Evolutionary conservation across 306 rosid species (phyloP), one percentile per base, ranked within the genome.

Genomic region (Cicer chorassanicum): DNA sequence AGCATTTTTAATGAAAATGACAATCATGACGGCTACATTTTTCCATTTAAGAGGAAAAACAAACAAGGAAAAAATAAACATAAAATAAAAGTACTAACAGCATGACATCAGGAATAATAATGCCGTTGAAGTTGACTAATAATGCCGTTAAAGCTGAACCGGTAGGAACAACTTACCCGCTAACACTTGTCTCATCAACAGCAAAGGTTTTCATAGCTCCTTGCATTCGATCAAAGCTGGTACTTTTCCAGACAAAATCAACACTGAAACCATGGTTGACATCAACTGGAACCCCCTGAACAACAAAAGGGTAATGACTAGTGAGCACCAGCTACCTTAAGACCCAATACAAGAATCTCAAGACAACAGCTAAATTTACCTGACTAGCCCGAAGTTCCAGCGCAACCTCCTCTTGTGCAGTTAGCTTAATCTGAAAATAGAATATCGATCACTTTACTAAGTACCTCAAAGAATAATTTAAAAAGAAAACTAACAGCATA

Each of bases 151-250:
- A 73, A 21, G 9, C 61, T 49, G 21, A 55, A 48, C 29, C 43
- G 2, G 43, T 6, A 36, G 41, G 73, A 63, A 40, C 10, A 43
- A 78, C 97, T 75, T 88, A 95, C 99, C 99, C 99, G 66, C 99
- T 95, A 39, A 95, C 99, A 84, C 99, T 95, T 44, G 99, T 95
- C 89, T 95, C 99, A 76, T 95, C 99, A 64, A 95, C 98, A 14
- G 99, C 99, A 90, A 95, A 95, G 24, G 92, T 91, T 79, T 95
- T 95, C 99, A 95, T 89, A 48, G 99, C 99, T 51, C 99, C 99
- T 82, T 95, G 99, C 99, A 95, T 95, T 79, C 99, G 85, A 72
- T 95, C 99, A 73, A 95, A 95, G 87, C 99, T 92, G 40, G 99
- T 95, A 88, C 99, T 95, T 81, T 95, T 95, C 99, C 99, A 95